These are phyloP conservation scores for Fraxinus dipetala DNA, from an alignment of 305 asterid species.

Conservation along the genomic window DNA sequence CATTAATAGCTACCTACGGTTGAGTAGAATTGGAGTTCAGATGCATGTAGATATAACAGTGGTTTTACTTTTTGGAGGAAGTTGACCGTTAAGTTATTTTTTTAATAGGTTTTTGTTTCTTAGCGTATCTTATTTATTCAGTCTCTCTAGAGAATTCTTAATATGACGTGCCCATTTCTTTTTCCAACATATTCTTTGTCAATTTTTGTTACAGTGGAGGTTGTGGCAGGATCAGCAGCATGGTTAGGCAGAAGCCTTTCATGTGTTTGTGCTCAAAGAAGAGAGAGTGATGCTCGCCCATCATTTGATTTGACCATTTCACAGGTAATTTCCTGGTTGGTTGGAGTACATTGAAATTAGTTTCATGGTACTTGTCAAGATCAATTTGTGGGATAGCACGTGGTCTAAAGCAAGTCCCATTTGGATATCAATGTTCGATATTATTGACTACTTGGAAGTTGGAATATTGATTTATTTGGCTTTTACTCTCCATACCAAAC, in stretches of 20 bases:
- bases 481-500: neutral
- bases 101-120: constrained; percentile 4
- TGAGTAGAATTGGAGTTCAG: neutral
- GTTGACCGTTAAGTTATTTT: neutral
- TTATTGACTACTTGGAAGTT: neutral
- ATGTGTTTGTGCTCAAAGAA: constrained; percentile 92
- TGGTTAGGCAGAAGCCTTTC: constrained; percentile 99
- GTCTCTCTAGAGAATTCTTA: neutral
- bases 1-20: neutral
- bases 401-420: neutral
- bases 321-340: constrained; percentile 50
- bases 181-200: constrained; percentile 15
- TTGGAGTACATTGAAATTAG: neutral
- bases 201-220: constrained; percentile 56
- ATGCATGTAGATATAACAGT: neutral
- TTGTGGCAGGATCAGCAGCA: constrained; percentile 96
- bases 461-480: neutral
- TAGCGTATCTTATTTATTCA: neutral
- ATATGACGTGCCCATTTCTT: constrained; percentile 14
- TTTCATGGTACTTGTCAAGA: neutral
- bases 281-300: constrained; percentile 84
- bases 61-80: neutral
- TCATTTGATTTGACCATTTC: constrained; percentile 87
- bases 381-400: neutral
- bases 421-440: neutral